Evolutionary conservation across 2,329 filamentous ascomycete genomes (phyloP).

Genomic region (Penicillium sp.): DNA sequence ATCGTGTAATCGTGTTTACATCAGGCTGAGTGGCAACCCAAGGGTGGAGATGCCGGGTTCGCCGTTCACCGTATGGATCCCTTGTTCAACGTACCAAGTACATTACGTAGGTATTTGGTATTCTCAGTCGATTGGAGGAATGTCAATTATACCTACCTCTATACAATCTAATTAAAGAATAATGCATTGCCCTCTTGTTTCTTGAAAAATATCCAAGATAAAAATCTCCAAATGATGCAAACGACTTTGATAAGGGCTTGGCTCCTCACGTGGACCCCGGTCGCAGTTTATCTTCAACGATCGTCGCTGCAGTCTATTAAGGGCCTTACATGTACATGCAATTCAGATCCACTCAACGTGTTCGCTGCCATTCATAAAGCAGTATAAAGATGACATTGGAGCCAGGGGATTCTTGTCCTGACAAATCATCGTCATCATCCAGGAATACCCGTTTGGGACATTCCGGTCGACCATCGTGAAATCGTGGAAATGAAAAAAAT

Average conservation of each 20-base stretch:
- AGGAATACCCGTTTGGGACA: conserved; percentile 16
- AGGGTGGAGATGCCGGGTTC: conserved; percentile 18
- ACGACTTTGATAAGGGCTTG: conserved; percentile 21
- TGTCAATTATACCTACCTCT: neutral
- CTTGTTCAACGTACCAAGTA: neutral
- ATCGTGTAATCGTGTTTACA: conserved; percentile 10
- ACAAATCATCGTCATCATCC: conserved; percentile 1
- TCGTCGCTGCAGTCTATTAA: conserved; percentile 8
- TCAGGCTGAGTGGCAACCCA: conserved; percentile 16
- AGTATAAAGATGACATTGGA: neutral
- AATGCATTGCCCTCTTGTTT: neutral
- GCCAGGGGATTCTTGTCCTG: neutral
- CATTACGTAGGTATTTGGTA: neutral
- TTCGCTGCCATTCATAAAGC: neutral
- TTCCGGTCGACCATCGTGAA: conserved; percentile 7
- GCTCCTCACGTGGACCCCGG: conserved; percentile 18
- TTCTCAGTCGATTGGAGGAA: neutral
- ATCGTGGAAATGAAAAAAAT: conserved; percentile 3
- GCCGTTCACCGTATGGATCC: conserved; percentile 15
- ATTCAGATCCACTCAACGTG: neutral
- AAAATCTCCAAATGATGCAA: neutral
- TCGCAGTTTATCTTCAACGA: conserved; percentile 7
- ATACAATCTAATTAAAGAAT: neutral
- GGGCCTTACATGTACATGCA: neutral
- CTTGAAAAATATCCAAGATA: too few species aligned